Conservation (phyloP, 768 basidiomycete genomes). For the Boletus sp. region DNA sequence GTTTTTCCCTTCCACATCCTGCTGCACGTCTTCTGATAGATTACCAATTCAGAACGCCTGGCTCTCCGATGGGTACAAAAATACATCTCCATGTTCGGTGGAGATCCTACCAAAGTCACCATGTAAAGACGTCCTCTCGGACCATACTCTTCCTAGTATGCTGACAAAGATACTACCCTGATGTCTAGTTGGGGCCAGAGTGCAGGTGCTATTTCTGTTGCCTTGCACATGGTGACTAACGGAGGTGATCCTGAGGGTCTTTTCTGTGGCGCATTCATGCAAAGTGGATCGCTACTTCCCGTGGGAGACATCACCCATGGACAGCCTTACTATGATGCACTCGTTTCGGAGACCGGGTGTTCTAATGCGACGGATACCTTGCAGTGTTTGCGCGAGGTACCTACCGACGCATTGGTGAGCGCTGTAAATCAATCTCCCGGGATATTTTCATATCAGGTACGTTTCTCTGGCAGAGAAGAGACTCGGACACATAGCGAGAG, state of each 20-base stretch:
- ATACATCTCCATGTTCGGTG: no score
- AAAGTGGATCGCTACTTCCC: conserved; percentile 37
- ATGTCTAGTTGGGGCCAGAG: conserved; percentile 18
- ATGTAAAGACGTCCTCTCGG: no score
- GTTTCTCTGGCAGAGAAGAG: no score
- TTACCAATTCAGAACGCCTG: conserved; percentile 25
- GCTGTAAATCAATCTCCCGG: no score
- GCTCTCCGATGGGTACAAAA: no score
- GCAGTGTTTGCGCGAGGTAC: no score
- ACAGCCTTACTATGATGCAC: conserved; percentile 28
- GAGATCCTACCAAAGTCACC: no score
- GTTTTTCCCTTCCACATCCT: background rate
- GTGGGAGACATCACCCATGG: conserved; percentile 18
- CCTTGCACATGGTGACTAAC: conserved; percentile 29
- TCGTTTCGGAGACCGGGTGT: conserved; percentile 33
- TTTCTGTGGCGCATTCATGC: conserved; percentile 35
- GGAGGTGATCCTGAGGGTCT: conserved; percentile 22
- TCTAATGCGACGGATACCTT: no score
- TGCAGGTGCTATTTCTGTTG: conserved; percentile 34
- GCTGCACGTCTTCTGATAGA: background rate
- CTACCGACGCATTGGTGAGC: no score
- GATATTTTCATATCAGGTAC: no score
- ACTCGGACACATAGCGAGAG: background rate
- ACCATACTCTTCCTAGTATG: conserved; percentile 17
- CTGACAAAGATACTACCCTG: background rate